A percentile compares a stretch with the other conserved stretches of the same genome.
Conservation (phyloP, 345 rosid species). For the Toxicodendron radicans region DNA sequence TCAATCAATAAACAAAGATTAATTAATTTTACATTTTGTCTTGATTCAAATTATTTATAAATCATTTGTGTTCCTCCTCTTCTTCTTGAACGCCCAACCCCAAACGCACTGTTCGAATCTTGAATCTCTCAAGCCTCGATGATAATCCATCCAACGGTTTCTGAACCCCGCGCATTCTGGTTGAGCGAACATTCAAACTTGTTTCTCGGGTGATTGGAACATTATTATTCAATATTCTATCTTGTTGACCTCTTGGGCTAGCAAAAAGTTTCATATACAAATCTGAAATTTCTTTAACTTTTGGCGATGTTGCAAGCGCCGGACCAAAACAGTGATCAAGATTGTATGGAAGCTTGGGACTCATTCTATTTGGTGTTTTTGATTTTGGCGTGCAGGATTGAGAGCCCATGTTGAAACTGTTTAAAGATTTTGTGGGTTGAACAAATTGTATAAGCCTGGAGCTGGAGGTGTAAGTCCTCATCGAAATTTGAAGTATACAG, state of each 20-base stretch:
- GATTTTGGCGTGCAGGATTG: neutral
- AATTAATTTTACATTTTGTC: neutral
- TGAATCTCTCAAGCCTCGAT: conserved; percentile 33
- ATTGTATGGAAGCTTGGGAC: neutral
- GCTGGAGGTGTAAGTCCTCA: neutral
- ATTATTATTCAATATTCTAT: neutral
- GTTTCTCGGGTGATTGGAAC: neutral
- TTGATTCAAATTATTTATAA: neutral
- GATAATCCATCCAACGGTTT: conserved; percentile 15
- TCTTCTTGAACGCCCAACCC: conserved; percentile 14
- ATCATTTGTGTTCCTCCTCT: conserved; percentile 2
- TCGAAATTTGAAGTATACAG: neutral
- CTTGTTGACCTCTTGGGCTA: neutral
- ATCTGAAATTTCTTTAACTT: neutral
- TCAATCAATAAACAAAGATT: neutral
- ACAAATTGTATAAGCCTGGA: neutral
- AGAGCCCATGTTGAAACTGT: neutral
- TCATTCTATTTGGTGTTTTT: neutral
- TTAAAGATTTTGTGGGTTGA: neutral
- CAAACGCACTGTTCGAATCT: conserved; percentile 26
- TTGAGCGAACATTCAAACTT: conserved; percentile 14
- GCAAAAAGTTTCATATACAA: neutral
- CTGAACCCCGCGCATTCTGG: conserved; percentile 13
- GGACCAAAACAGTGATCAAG: neutral
- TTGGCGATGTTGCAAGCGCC: neutral